Evolutionary conservation across 2,329 filamentous ascomycete species (phyloP).

Genomic region (Diaporthe eres): DNA sequence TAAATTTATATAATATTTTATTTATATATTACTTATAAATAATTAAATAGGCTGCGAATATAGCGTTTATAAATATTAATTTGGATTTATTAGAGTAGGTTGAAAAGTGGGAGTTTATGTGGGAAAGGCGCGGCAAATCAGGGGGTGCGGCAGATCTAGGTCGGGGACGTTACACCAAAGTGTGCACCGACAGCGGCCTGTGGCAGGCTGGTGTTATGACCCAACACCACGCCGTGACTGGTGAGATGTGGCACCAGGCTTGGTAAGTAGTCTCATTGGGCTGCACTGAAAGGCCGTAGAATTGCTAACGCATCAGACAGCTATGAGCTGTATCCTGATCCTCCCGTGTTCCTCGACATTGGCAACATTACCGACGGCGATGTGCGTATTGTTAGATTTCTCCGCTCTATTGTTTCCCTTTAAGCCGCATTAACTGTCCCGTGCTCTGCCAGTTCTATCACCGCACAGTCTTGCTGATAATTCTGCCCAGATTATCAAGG

Average conservation of each 20-base stretch:
- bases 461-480: not conserved
- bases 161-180: not conserved
- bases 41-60: no score
- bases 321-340: not conserved
- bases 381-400: not conserved
- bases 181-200: not conserved
- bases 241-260: not conserved
- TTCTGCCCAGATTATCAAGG: not conserved
- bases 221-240: not conserved
- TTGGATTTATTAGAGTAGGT: no score
- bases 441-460: not conserved
- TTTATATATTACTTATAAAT: no score
- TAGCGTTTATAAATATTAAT: no score
- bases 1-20: no score
- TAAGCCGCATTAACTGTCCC: fast-evolving
- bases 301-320: not conserved
- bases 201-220: not conserved
- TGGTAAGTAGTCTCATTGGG: not conserved
- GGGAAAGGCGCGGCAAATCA: no score
- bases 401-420: not conserved
- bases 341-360: not conserved
- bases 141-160: no score
- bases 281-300: fast-evolving
- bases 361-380: not conserved
- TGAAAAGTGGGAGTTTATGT: no score